Percentiles rank a stretch among this genome's conserved stretches.
phyloP scores from a whole-genome alignment of 345 rosid species.

The Erysimum cheiranthoides region DNA sequence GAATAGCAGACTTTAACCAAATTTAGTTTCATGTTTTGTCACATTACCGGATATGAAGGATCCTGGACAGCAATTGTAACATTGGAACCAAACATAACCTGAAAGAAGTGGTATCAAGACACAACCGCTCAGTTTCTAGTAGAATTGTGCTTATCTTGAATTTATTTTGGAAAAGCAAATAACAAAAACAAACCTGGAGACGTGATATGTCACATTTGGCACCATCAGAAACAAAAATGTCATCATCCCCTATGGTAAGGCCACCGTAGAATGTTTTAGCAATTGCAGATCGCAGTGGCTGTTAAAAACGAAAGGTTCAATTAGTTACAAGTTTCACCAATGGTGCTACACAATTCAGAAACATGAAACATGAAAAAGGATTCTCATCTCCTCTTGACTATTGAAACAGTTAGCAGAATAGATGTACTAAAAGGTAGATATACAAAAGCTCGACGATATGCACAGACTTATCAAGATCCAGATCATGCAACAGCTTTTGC shows the following conservation, averaged over 20 bases:
- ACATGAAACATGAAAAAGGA: background rate
- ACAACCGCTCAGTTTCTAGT: background rate
- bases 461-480: background rate
- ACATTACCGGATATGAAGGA: slow-evolving; percentile 91
- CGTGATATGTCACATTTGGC: slow-evolving; percentile 96
- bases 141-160: background rate
- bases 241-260: slow-evolving; percentile 79
- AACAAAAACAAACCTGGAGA: slow-evolving; percentile 70
- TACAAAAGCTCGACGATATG: background rate
- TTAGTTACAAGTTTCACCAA: background rate
- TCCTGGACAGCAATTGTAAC: slow-evolving; percentile 93
- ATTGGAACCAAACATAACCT: slow-evolving; percentile 82
- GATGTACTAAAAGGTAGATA: background rate
- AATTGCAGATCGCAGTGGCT: slow-evolving; percentile 80
- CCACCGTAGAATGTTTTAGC: slow-evolving; percentile 68
- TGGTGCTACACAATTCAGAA: background rate
- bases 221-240: slow-evolving; percentile 96
- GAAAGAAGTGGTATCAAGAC: slow-evolving; percentile 39
- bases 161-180: background rate
- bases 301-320: slow-evolving; percentile 35
- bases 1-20: background rate
- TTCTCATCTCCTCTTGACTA: background rate
- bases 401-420: background rate
- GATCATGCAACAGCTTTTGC: background rate
- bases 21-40: slow-evolving; percentile 1